These are phyloP conservation scores for Salix purpurea DNA, from an alignment of 345 rosid genomes.

Conservation along the genomic window DNA sequence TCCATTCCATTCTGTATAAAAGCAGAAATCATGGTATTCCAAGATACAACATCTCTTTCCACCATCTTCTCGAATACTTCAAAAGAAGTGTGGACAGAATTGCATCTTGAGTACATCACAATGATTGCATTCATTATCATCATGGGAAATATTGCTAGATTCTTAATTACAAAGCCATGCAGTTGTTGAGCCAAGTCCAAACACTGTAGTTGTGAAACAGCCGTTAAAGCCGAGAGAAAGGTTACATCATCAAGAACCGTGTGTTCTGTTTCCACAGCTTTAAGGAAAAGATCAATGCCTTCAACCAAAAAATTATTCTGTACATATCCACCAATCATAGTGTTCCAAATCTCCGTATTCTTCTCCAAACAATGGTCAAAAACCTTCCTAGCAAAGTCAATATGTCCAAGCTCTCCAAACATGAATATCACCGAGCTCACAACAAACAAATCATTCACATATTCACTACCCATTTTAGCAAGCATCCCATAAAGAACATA, in stretches of 20 bases:
- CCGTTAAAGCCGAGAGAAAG: constrained; percentile 51
- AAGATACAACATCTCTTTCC: constrained; percentile 69
- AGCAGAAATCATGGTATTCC: constrained; percentile 86
- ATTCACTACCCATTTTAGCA: constrained; percentile 56
- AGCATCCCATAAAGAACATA: constrained; percentile 59
- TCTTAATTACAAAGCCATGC: constrained; percentile 68
- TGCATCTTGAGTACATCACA: constrained; percentile 81
- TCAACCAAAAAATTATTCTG: constrained; percentile 45
- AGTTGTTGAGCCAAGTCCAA: constrained; percentile 52
- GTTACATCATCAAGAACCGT: constrained; percentile 61
- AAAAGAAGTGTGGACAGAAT: constrained; percentile 54
- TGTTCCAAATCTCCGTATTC: constrained; percentile 79
- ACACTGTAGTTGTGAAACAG: constrained; percentile 68
- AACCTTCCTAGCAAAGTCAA: constrained; percentile 57
- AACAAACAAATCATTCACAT: constrained; percentile 60
- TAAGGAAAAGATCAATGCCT: constrained; percentile 57
- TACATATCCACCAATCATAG: constrained; percentile 68
- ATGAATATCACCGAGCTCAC: constrained; percentile 63
- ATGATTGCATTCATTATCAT: constrained; percentile 57
- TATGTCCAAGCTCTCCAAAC: constrained; percentile 63
- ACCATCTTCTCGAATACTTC: constrained; percentile 59
- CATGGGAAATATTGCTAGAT: constrained; percentile 36
- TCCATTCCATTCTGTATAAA: constrained; percentile 76
- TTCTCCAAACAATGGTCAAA: constrained; percentile 54
- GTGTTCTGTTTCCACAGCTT: constrained; percentile 43